Percentiles rank a stretch among this genome's conserved stretches.
Evolutionary conservation across 441 rosid species (phyloP).

Genomic region (Melastoma candidum): DNA sequence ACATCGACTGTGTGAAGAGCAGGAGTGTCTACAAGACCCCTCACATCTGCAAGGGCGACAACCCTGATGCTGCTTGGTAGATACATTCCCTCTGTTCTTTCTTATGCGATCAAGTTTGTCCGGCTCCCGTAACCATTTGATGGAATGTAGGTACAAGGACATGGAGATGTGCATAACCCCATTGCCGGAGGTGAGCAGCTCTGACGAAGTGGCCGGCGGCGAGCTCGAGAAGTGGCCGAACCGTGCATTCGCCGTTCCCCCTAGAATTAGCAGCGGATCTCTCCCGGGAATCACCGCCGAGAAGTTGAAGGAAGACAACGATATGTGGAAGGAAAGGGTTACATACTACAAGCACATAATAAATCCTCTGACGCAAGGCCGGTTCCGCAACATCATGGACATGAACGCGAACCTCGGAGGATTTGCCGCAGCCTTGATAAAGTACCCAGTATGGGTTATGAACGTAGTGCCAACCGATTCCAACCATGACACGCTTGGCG

Average conservation of each 20-base stretch:
- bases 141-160: slow-evolving; percentile 44
- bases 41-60: slow-evolving; percentile 58
- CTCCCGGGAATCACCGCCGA: slow-evolving; percentile 50
- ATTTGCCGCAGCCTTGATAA: slow-evolving; percentile 39
- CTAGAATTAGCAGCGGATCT: slow-evolving; percentile 61
- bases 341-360: slow-evolving; percentile 45
- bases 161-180: slow-evolving; percentile 82
- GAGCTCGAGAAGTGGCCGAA: slow-evolving; percentile 79
- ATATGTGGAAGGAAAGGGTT: slow-evolving; percentile 63
- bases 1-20: slow-evolving; percentile 49
- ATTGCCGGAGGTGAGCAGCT: slow-evolving; percentile 61
- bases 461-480: slow-evolving; percentile 49
- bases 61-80: slow-evolving; percentile 74
- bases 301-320: slow-evolving; percentile 50
- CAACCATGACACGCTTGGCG: slow-evolving; percentile 47
- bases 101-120: too few relatives aligned
- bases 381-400: slow-evolving; percentile 64
- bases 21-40: slow-evolving; percentile 41
- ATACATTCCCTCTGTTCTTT: too few relatives aligned
- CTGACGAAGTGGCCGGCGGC: slow-evolving; percentile 81
- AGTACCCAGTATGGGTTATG: slow-evolving; percentile 65
- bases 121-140: neutral
- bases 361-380: slow-evolving; percentile 39
- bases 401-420: slow-evolving; percentile 65
- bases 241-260: slow-evolving; percentile 62